Evolutionary conservation across 2,329 filamentous ascomycete species (phyloP).

Genomic region (Trichophyton rubrum): DNA sequence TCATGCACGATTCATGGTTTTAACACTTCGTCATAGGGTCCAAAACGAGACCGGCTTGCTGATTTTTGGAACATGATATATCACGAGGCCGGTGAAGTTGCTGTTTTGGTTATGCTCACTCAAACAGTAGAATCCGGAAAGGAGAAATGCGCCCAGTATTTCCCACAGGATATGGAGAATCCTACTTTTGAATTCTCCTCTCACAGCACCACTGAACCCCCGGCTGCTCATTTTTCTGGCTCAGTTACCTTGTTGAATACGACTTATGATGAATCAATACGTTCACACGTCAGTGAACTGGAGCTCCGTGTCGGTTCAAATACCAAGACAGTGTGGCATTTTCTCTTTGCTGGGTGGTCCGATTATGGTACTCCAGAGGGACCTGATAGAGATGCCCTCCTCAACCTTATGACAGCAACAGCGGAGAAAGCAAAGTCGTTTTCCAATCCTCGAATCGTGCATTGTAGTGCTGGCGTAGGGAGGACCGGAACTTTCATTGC

Average conservation of each 20-base stretch:
- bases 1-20: not conserved
- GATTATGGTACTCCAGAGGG: constrained; percentile 70
- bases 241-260: constrained; percentile 47
- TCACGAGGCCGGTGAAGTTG: constrained; percentile 60
- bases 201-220: constrained; percentile 33
- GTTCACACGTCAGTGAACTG: constrained; percentile 63
- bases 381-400: constrained; percentile 38
- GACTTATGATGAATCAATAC: constrained; percentile 43
- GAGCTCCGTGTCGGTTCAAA: constrained; percentile 37
- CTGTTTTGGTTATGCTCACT: constrained; percentile 88
- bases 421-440: constrained; percentile 34
- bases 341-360: constrained; percentile 78
- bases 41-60: constrained; percentile 59
- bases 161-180: constrained; percentile 48
- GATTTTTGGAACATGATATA: constrained; percentile 96
- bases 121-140: constrained; percentile 65
- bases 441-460: constrained; percentile 64
- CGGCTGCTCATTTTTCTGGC: constrained; percentile 33
- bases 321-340: constrained; percentile 63
- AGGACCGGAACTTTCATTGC: constrained; percentile 92
- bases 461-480: constrained; percentile 86
- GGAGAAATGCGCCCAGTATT: constrained; percentile 86
- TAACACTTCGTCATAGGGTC: constrained; percentile 45
- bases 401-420: constrained; percentile 39
- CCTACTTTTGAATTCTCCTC: constrained; percentile 34